A percentile compares a stretch with the other conserved stretches of the same genome.
These are phyloP conservation scores for Protea cynaroides DNA, from an alignment of 164 flowering plant species.

Conservation along the genomic window DNA sequence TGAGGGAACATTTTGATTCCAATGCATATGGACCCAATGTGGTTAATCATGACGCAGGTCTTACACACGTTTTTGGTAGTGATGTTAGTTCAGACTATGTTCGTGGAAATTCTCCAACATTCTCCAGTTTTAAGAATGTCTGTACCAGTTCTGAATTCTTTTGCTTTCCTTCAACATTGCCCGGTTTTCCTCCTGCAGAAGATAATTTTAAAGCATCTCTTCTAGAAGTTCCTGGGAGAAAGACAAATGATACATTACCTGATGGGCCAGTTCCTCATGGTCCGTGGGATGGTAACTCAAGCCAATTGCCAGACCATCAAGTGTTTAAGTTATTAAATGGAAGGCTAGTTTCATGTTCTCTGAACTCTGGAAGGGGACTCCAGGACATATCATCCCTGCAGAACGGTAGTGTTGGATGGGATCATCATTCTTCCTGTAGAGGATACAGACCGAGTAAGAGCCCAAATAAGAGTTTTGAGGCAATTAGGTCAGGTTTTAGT, in stretches of 20 bases:
- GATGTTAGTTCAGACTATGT: conserved; percentile 22
- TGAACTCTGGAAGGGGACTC: conserved; percentile 24
- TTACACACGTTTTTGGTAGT: conserved; percentile 21
- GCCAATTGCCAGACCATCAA: conserved; percentile 33
- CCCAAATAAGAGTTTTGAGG: conserved; percentile 22
- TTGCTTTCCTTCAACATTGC: conserved; percentile 64
- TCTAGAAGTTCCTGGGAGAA: conserved; percentile 18
- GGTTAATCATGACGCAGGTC: conserved; percentile 14
- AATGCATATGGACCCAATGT: conserved; percentile 29
- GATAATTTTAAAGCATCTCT: conserved; percentile 10
- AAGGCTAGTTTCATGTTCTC: conserved; percentile 42
- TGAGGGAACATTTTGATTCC: conserved; percentile 18
- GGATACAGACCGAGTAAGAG: conserved; percentile 16
- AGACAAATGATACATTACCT: conserved; percentile 17
- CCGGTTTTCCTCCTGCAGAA: conserved; percentile 27
- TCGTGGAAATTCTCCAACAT: conserved; percentile 11
- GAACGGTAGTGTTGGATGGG: conserved; percentile 10
- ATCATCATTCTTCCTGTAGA: conserved; percentile 32
- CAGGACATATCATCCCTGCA: conserved; percentile 18
- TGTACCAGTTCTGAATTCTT: conserved; percentile 37
- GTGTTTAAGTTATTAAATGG: conserved; percentile 39
- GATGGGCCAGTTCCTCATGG: conserved; percentile 16
- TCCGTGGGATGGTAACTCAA: conserved; percentile 26
- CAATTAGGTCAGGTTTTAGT: conserved; percentile 16
- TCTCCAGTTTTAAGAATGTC: conserved; percentile 18